These are phyloP conservation scores for Rutstroemia sp. DNA, from an alignment of 2,329 filamentous ascomycete species.

Conservation along the genomic window DNA sequence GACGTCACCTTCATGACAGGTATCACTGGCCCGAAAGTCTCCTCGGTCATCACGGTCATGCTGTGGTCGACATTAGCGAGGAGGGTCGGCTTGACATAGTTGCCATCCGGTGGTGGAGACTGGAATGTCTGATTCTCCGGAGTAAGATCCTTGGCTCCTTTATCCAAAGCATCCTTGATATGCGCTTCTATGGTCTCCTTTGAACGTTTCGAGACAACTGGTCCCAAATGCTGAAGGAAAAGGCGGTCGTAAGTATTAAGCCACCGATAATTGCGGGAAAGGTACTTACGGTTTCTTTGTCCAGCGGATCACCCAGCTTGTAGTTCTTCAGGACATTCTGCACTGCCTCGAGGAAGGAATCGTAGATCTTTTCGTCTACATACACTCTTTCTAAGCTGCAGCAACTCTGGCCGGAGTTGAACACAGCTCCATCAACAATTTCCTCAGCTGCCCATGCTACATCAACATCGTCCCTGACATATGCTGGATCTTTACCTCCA, in stretches of 20 bases:
- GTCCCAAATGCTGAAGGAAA: constrained; percentile 57
- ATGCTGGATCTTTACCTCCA: constrained; percentile 91
- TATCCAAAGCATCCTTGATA: constrained; percentile 71
- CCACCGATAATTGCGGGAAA: background rate
- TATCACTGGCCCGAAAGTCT: constrained; percentile 92
- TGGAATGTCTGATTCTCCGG: constrained; percentile 74
- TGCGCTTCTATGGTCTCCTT: constrained; percentile 71
- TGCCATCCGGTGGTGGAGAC: constrained; percentile 67
- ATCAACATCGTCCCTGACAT: constrained; percentile 79
- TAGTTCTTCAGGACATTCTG: constrained; percentile 77
- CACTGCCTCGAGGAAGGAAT: constrained; percentile 70
- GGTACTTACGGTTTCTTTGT: constrained; percentile 50
- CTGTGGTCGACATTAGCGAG: constrained; percentile 71
- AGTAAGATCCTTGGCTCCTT: constrained; percentile 78
- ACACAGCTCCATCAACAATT: constrained; percentile 91
- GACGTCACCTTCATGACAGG: constrained; percentile 78
- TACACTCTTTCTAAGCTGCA: constrained; percentile 90
- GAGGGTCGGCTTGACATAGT: constrained; percentile 82
- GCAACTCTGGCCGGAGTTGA: constrained; percentile 98
- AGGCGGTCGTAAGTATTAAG: constrained; percentile 4
- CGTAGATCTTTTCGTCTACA: constrained; percentile 77
- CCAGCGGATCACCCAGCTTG: constrained; percentile 79
- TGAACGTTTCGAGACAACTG: constrained; percentile 76
- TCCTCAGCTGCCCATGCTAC: constrained; percentile 86
- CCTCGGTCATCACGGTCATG: constrained; percentile 86